Percentiles rank a stretch among this genome's conserved stretches.
These are phyloP conservation scores for Auriscalpium microsporum DNA, from an alignment of 768 basidiomycete genomes.

Conservation along the genomic window DNA sequence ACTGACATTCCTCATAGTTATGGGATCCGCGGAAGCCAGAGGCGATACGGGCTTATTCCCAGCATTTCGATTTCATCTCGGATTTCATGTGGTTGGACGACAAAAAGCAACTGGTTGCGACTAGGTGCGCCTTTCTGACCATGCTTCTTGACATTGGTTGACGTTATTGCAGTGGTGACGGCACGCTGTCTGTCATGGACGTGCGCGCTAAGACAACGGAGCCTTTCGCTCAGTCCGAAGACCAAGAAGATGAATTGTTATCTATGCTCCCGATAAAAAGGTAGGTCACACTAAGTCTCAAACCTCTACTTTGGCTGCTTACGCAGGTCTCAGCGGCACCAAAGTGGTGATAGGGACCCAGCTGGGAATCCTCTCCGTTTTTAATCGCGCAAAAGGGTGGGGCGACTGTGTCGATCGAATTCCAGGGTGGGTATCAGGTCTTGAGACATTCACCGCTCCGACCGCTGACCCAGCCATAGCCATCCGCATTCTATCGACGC, in stretches of 20 bases:
- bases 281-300: constrained; percentile 28
- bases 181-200: constrained; percentile 87
- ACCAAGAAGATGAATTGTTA: constrained; percentile 92
- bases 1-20: constrained; percentile 43
- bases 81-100: constrained; percentile 79
- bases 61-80: constrained; percentile 92
- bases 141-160: background rate
- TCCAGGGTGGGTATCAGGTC: constrained; percentile 51
- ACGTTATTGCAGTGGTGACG: constrained; percentile 62
- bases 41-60: constrained; percentile 58
- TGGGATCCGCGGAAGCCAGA: constrained; percentile 80
- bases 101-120: constrained; percentile 70
- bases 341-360: constrained; percentile 89
- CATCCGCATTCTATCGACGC: constrained; percentile 91
- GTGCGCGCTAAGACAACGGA: constrained; percentile 73
- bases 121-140: constrained; percentile 51
- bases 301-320: background rate
- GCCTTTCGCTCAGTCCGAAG: constrained; percentile 81
- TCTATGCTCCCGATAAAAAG: constrained; percentile 81
- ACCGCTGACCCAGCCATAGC: constrained; percentile 29
- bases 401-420: constrained; percentile 88
- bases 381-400: constrained; percentile 83
- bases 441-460: constrained; percentile 1
- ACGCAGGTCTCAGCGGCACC: constrained; percentile 39
- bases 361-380: constrained; percentile 80